Evolutionary conservation across 1,284 basidiomycete species (phyloP).

Genomic region (Cutaneotrichosporon mucoides): DNA sequence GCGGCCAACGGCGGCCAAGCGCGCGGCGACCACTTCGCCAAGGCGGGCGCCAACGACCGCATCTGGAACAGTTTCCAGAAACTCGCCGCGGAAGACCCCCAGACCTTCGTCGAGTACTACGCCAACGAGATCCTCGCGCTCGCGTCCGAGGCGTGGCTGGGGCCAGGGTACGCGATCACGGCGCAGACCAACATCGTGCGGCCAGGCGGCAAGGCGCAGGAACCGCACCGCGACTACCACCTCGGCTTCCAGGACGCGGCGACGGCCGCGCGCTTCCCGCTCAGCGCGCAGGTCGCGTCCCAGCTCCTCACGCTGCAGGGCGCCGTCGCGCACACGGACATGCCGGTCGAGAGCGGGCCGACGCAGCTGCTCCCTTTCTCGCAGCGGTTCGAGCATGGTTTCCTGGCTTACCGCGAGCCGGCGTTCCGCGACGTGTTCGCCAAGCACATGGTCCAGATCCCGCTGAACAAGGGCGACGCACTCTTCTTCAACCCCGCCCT

Average conservation of each 20-base stretch:
- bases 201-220: conserved; percentile 17
- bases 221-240: conserved; percentile 22
- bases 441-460: conserved; percentile 10
- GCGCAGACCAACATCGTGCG: conserved; percentile 21
- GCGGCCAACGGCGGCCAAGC: not conserved
- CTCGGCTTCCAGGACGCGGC: conserved; percentile 12
- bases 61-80: conserved; percentile 24
- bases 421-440: conserved; percentile 9
- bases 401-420: conserved; percentile 10
- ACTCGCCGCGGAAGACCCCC: conserved; percentile 8
- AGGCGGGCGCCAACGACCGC: conserved; percentile 16
- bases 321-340: conserved; percentile 22
- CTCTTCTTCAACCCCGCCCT: conserved; percentile 28
- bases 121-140: conserved; percentile 14
- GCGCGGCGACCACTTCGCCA: conserved; percentile 20
- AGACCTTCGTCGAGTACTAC: conserved; percentile 17
- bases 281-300: conserved; percentile 12
- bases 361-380: conserved; percentile 21
- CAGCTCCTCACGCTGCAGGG: conserved; percentile 22
- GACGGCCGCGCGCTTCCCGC: conserved; percentile 10
- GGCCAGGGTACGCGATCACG: conserved; percentile 17
- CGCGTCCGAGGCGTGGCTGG: conserved; percentile 17
- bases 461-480: conserved; percentile 19
- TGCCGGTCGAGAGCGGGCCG: conserved; percentile 18
- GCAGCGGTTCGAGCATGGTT: conserved; percentile 15